A percentile compares a stretch with the other conserved stretches of the same genome.
phyloP scores from a whole-genome alignment of 208 protist genomes.

The Trypanosoma avium region DNA sequence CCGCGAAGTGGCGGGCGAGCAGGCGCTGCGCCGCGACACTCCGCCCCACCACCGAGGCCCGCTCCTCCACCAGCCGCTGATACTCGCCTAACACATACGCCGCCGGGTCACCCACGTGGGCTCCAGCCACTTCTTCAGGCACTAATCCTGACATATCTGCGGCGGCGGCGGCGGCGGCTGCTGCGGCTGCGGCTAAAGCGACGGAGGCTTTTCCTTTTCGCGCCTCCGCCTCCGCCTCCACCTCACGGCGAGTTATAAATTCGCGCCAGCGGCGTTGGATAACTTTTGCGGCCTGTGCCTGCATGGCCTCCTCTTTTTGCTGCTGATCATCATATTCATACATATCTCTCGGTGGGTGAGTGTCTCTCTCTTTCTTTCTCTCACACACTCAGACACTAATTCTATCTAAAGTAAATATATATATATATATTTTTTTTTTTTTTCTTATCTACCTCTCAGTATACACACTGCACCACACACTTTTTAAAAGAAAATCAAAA shows the following conservation, averaged over 20 bases:
- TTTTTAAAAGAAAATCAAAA: too few species aligned
- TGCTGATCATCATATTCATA: constrained; percentile 52
- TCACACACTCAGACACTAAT: too few species aligned
- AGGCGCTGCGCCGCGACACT: constrained; percentile 71
- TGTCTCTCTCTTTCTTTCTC: too few species aligned
- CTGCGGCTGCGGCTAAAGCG: constrained; percentile 7
- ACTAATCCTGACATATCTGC: too few species aligned
- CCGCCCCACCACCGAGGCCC: constrained; percentile 50
- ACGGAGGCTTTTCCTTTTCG: neutral
- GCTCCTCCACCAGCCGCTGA: constrained; percentile 50
- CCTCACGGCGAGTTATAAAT: constrained; percentile 30
- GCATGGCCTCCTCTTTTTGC: constrained; percentile 46
- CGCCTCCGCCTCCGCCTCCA: constrained; percentile 20
- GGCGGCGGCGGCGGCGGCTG: constrained; percentile 2
- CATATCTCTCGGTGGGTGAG: constrained; percentile 25
- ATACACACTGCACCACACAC: too few species aligned
- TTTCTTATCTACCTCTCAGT: too few species aligned
- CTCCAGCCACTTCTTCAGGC: too few species aligned
- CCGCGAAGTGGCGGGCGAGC: constrained; percentile 72
- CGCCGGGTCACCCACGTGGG: constrained; percentile 26
- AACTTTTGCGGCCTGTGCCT: constrained; percentile 50
- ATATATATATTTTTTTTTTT: too few species aligned
- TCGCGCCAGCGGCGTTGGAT: constrained; percentile 76
- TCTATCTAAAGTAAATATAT: too few species aligned
- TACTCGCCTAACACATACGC: constrained; percentile 57